Evolutionary conservation across 108 stramenopile species (phyloP), one percentile per base, ranked within the genome.

Genomic region (Conticribra weissflogii): DNA sequence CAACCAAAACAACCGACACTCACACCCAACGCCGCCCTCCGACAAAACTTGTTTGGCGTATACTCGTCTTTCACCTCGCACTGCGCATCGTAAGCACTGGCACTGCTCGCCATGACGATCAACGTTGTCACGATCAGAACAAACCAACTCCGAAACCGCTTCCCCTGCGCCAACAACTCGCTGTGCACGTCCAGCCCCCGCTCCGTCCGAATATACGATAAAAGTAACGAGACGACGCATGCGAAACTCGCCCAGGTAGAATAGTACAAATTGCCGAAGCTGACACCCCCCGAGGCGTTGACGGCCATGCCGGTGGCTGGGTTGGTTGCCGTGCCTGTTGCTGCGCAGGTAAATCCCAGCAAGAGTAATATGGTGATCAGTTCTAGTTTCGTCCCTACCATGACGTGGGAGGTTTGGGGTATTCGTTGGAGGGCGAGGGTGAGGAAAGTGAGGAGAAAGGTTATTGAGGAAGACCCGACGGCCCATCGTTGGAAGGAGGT

Each of bases 221-320:
- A 68, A 0, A 84, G 18, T 9, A 86, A 62, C 29, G 83, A 54
- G 34, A 86, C 56, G 18, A 75, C 65, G 16, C 58, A 68, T 9
- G 30, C 60, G 19, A 68, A 76, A 0, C 52, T 29, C 8, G 59
- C 64, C 77, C 77, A 78, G 18, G 74, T 66, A 24, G 88, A 87
- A 71, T 94, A 94, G 59, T 91, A 91, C 50, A 94, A 60, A 77
- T 91, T 94, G 31, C 88, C 93, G 70, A 90, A 91, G 18, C 74
- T 71, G 9, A 91, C 72, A 1, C 67, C 72, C 1, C 85, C 85
- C 0, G 34, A 57, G 16, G 50, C 63, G 24, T 87, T 74, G 23
- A 87, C 84, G 1, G 86, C 90, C 48, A 91, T 48, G 0, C 87
- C 90, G 17, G 63, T 65, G 41, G 63, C 69, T 5, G 77, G 77